Conservation (phyloP, 768 basidiomycete species). For the Russula sp. region DNA sequence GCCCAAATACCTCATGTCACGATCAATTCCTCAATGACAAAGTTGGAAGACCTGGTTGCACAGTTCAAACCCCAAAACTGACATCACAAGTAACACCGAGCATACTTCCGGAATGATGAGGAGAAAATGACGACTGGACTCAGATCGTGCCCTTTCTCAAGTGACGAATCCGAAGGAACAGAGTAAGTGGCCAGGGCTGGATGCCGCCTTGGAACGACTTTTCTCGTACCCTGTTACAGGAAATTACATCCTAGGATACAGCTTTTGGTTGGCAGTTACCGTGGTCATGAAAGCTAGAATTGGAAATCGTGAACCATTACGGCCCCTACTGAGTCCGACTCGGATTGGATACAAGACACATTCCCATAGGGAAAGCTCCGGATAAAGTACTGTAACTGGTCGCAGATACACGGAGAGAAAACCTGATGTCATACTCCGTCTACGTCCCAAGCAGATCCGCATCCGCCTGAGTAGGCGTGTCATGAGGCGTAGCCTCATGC, state of each 20-base stretch:
- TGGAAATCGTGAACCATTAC: conserved; percentile 1
- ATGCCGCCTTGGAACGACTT: background rate
- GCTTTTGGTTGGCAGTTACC: background rate
- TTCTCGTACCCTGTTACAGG: background rate
- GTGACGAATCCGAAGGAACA: background rate
- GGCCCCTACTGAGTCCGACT: background rate
- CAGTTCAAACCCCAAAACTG: background rate
- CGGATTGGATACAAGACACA: background rate
- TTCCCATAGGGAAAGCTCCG: background rate
- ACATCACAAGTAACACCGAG: background rate
- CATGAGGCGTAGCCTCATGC: conserved; percentile 20
- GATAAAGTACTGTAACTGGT: background rate
- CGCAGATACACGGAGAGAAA: conserved; percentile 11
- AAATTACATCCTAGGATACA: background rate
- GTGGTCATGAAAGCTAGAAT: background rate
- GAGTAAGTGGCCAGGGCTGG: background rate
- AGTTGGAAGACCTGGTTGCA: background rate
- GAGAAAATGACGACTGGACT: background rate
- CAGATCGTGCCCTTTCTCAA: background rate
- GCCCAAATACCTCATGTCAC: background rate
- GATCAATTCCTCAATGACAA: background rate
- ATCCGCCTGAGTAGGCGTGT: background rate
- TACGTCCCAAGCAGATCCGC: conserved; percentile 17
- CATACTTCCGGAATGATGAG: background rate
- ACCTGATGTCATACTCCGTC: conserved; percentile 11